A percentile compares a stretch with the other conserved stretches of the same genome.
Conservation (phyloP, 2,329 filamentous ascomycete genomes). For the Diaporthe sp. region DNA sequence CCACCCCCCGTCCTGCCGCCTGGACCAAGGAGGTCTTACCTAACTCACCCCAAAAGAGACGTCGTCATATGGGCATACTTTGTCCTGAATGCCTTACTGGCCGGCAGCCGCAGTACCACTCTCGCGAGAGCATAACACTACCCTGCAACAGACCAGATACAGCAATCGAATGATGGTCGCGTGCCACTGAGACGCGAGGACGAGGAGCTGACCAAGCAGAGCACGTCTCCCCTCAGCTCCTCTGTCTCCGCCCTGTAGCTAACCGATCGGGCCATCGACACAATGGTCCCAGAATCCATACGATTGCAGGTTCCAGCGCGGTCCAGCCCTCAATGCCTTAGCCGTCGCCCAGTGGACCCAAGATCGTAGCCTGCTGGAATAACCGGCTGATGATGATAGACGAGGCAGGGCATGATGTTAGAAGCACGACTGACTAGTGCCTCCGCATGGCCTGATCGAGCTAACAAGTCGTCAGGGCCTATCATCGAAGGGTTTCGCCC, state of each 20-base stretch:
- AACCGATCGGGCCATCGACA: background rate
- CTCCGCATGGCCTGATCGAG: conserved; percentile 25
- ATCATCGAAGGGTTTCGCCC: background rate
- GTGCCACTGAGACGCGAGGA: conserved; percentile 4
- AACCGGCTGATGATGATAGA: no score
- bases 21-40: background rate
- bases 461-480: conserved; percentile 38
- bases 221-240: background rate
- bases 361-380: background rate
- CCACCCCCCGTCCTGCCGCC: background rate
- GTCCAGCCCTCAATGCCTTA: conserved; percentile 10
- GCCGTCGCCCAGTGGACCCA: background rate
- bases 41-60: background rate
- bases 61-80: conserved; percentile 8
- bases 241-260: background rate
- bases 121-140: background rate
- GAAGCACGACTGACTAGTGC: conserved; percentile 10
- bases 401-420: background rate
- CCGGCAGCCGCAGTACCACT: background rate
- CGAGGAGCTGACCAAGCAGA: conserved; percentile 17
- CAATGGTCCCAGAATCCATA: conserved; percentile 14
- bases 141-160: conserved; percentile 15
- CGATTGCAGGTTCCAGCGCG: background rate
- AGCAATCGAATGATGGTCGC: conserved; percentile 27
- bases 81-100: no score